Conservation (phyloP, 164 flowering plant species). For the Liriodendron chinense region DNA sequence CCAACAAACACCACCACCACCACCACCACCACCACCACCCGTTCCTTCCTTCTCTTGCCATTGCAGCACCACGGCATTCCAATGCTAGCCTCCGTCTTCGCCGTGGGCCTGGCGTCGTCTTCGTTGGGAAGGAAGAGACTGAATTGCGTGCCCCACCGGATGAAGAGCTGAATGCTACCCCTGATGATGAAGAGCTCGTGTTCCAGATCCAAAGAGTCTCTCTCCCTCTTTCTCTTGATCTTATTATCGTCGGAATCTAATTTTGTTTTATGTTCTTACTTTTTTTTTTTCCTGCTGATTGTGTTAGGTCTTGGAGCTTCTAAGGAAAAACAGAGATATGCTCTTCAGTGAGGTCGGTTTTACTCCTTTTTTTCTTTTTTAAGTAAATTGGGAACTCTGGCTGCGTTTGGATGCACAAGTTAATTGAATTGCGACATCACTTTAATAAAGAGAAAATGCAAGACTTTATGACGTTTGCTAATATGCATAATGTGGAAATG, state of each 20-base stretch:
- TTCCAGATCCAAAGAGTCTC: conserved; percentile 50
- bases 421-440: too few relatives aligned
- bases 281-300: not conserved
- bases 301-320: conserved; percentile 67
- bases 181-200: conserved; percentile 53
- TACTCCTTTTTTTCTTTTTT: not conserved
- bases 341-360: conserved; percentile 60
- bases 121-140: conserved; percentile 39
- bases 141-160: conserved; percentile 19
- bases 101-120: conserved; percentile 1
- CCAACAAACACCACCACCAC: not conserved
- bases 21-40: too few relatives aligned
- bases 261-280: not conserved
- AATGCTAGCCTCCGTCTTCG: not conserved
- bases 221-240: conserved; percentile 3
- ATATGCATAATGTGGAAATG: too few relatives aligned
- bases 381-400: too few relatives aligned
- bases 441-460: too few relatives aligned
- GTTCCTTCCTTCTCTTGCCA: not conserved
- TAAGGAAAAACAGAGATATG: conserved; percentile 81
- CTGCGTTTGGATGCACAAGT: too few relatives aligned
- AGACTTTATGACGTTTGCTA: too few relatives aligned
- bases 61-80: not conserved
- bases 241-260: too few relatives aligned
- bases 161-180: conserved; percentile 4